A percentile compares a stretch with the other conserved stretches of the same genome.
phyloP scores from a whole-genome alignment of 2,329 filamentous ascomycete genomes.

The Karstenula rhodostoma region DNA sequence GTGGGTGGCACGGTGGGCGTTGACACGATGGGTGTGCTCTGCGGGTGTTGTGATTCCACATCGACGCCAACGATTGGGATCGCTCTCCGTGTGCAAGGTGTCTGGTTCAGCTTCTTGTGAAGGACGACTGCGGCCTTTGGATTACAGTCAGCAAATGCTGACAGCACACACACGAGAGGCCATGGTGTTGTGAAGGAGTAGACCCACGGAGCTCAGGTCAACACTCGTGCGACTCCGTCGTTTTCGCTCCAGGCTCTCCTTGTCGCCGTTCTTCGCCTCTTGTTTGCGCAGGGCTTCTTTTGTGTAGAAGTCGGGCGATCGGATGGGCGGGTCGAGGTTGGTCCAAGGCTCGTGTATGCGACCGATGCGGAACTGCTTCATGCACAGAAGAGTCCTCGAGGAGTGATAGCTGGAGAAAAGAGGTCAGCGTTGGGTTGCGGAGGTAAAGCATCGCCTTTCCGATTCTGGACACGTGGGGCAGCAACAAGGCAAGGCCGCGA shows the following conservation, averaged over 20 bases:
- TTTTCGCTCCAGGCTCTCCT: conserved; percentile 22
- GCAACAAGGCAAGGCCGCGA: conserved; percentile 16
- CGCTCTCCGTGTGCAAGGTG: conserved; percentile 28
- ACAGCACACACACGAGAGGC: conserved; percentile 15
- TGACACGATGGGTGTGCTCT: conserved; percentile 14
- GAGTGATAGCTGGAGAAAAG: conserved; percentile 63
- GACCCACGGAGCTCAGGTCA: conserved; percentile 41
- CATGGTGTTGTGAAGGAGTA: conserved; percentile 15
- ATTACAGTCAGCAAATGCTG: conserved; percentile 27
- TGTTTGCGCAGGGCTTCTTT: conserved; percentile 26
- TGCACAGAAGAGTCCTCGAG: conserved; percentile 60
- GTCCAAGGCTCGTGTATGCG: conserved; percentile 64
- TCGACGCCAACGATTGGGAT: conserved; percentile 22
- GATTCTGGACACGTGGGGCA: conserved; percentile 18
- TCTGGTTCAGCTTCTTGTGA: conserved; percentile 35
- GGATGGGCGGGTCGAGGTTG: conserved; percentile 68
- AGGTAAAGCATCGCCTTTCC: conserved; percentile 18
- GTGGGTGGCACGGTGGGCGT: conserved; percentile 2
- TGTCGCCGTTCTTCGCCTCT: conserved; percentile 14
- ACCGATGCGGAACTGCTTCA: conserved; percentile 69
- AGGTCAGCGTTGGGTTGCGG: conserved; percentile 30
- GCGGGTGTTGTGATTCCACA: conserved; percentile 36
- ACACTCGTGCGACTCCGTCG: conserved; percentile 27
- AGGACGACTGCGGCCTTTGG: conserved; percentile 36
- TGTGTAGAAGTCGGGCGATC: conserved; percentile 54